phyloP scores from a whole-genome alignment of 495 filamentous ascomycete genomes.

The Xylaria palmicola region DNA sequence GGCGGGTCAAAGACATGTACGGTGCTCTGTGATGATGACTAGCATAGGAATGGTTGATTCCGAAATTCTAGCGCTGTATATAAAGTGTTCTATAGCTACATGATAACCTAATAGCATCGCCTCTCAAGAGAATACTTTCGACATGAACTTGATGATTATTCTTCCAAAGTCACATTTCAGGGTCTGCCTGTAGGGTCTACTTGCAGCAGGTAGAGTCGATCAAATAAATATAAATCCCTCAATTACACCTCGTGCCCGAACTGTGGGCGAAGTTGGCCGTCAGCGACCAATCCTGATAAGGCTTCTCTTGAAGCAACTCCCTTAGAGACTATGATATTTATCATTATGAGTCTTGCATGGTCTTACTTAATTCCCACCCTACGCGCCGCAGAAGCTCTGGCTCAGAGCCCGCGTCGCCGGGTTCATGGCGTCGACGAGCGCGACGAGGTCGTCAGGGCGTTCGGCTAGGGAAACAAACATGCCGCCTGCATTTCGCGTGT shows the following conservation, averaged over 20 bases:
- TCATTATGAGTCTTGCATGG: no score
- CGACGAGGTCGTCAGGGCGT: conserved; percentile 28
- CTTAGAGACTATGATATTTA: no score
- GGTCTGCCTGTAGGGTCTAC: no score
- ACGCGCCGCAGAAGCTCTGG: conserved; percentile 21
- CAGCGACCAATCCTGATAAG: no score
- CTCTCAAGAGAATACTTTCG: conserved; percentile 25
- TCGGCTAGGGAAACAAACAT: conserved; percentile 34
- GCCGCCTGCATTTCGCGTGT: conserved; percentile 16
- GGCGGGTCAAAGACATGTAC: conserved; percentile 19
- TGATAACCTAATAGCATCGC: conserved; percentile 32
- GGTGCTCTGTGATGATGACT: conserved; percentile 26
- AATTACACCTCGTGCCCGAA: no score
- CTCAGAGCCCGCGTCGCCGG: conserved; percentile 15
- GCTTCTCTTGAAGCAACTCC: no score
- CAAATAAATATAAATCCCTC: no score
- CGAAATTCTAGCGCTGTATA: conserved; percentile 28
- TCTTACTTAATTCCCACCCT: no score
- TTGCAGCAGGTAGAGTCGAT: no score
- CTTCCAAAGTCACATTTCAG: no score
- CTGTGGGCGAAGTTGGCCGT: no score
- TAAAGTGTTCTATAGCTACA: conserved; percentile 25
- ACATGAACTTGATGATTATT: not conserved
- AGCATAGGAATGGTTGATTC: conserved; percentile 25
- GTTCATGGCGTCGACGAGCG: conserved; percentile 23